Evolutionary conservation across 2,329 filamentous ascomycete genomes (phyloP), one percentile per base, ranked within the genome.

Genomic region (Colletotrichum ledebouriae): DNA sequence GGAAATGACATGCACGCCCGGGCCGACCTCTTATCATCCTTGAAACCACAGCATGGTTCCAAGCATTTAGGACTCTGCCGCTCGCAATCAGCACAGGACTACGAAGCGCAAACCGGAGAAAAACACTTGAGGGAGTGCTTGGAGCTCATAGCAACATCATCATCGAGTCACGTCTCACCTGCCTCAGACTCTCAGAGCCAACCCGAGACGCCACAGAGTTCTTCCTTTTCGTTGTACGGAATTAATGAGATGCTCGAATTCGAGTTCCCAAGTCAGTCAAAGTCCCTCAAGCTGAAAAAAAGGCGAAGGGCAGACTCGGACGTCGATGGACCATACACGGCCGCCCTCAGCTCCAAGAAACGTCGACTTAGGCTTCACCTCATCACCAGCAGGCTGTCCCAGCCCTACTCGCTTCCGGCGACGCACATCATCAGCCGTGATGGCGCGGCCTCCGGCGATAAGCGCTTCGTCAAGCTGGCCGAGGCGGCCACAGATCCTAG

Each of bases 371-470:
- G 89, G 1, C 80, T 87, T 2, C 78, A 85, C 20, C 83, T 93
- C 49, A 87, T 92, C 74, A 93, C 91, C 1, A 92, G 90, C 20
- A 85, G 90, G 7, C 86, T 93, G 0, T 92, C 90, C 10, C 86
- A 84, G 55, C 90, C 91, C 1, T 93, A 88, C 77, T 92, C 90
- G 0, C 82, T 87, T 33, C 91, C 91, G 0, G 89, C 91, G 3
- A 89, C 90, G 49, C 90, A 93, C 73, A 91, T 92, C 64, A 83
- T 90, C 59, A 87, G 90, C 76, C 85, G 89, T 29, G 89, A 88
- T 63, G 83, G 81, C 12, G 74, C 78, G 11, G 77, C 80, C 1
- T 72, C 76, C 1, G 81, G 83, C 4, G 82, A 85, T 70, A 84
- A 81, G 72, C 79, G 83, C 3, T 84, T 87, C 59, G 72, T 85